Evolutionary conservation across 768 basidiomycete species (phyloP), one percentile per base, ranked within the genome.

Genomic region (Collybia mongolica): DNA sequence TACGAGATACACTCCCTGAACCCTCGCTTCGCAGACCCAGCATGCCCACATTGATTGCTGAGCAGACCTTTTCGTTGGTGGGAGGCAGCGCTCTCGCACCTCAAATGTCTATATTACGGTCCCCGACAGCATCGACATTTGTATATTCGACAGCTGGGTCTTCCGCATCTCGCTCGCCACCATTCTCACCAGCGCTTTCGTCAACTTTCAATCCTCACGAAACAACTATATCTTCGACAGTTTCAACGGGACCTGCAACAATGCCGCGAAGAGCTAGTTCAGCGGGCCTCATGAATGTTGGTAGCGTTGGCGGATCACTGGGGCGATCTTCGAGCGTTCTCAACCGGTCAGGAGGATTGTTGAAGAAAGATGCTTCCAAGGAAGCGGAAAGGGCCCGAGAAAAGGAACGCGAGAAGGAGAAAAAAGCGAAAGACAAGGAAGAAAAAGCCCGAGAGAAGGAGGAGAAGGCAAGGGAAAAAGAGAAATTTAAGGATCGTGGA

Each of bases 401-500:
- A 53, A 63, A 61, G 44, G 56, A 59, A 40, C 40, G 47, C 15
- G 51, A 54, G 14, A 49, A 42, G 20, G 58, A 57, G 19, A 49
- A 52, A 26, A 50, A 53, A 2, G 44, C 36, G 26, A 53, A 54
- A 29, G 49, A 49, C 44, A 58, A 53, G 49, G 54, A 54, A 43
- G 54, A 59, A 43, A 59, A 53, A 43, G 56, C 51, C 22, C 49
- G 51, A 35, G 66, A 68, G 36, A 56, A 50, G 39, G 65, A 63
- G 35, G 62, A 61, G n/a, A 56, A 49, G 24, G 61, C 54, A 42
- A 58, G 54, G 46, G 62, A 42, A 39, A 37, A 39, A 15, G 39
- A 24, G 3, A 51, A 46, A 40, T 44, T 51, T 20, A 29, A 46
- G 28, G 51, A 53, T 23, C 32, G 32, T 29, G 58, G 48, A 28